Base-by-base conservation (phyloP, 78 protist species). In the Cavenderia fasciculata region DNA sequence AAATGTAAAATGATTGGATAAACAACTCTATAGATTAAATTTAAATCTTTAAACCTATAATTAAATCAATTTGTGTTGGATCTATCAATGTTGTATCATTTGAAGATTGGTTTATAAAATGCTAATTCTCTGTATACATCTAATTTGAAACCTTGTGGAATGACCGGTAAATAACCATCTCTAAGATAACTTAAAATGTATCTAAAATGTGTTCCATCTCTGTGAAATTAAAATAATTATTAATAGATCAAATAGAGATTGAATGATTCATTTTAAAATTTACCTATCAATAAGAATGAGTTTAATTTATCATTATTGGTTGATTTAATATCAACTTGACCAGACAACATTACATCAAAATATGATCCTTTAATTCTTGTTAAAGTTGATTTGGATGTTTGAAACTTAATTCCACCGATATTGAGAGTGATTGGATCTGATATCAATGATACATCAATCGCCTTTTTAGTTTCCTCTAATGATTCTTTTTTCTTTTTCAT, bases 141-240 rank as follows among this genome's bases (percentile, higher is more conserved):
- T 36, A 21, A 63, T 63, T 21, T 36, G n/a, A 23, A 21, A 19
- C 11, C 72, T 38, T 1, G 18, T 41, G 33, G 72, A 49, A 21
- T 38, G 21, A 36, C 38, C 38, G 7, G 43, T 34, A 11, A n/a
- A n/a, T n/a, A n/a, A 36, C 38, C 72, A 63, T 49, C 72, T 63
- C 72, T 63, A 38, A 63, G 23, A 63, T 34, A 63, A 63, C 38
- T 63, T 63, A 63, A 36, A 19, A 63, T 63, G 38, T 27, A 27
- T 63, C 72, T 63, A n/a, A 63, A 63, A 63, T 63, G 72, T 11
- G 33, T 36, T 19, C 49, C 71, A 62, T 62, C 71, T 36, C 71
- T 62, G 11, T 27, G 7, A 25, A 31, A n/a, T n/a, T n/a, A n/a
- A n/a, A n/a, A n/a, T n/a, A n/a, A n/a, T 12, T 52, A n/a, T n/a